Base-by-base conservation (phyloP, 176 grass and related monocot species). In the Rhynchospora tenuis region DNA sequence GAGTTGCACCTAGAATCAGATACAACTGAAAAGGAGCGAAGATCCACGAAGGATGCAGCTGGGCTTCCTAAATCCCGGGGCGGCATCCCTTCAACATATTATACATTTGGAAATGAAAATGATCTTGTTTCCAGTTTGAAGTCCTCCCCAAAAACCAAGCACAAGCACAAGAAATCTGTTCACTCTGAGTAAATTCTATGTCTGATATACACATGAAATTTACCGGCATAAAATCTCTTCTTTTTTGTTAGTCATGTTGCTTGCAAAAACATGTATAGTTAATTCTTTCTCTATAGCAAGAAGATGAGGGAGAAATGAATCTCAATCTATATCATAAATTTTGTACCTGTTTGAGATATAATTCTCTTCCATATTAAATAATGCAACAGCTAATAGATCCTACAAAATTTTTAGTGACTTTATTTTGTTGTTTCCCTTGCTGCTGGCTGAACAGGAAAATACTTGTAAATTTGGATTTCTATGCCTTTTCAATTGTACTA, bases 1-100 rank as follows among this genome's bases (percentile, higher is more conserved):
- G 91, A 93, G 79, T 90, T 95, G 50, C 88, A 91, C 5, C 59
- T 91, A 55, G 93, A 99, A 86, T 89, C 88, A 72, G 91, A 99
- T 87, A 90, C 88, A 28, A 48, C 90, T n/a, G 96, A 98, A 73
- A 98, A 84, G 76, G 89, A 87, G 4, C 88, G 80, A 79, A 85
- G 52, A 73, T 56, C 86, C 16, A 61, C 84, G 57, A 84, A 85
- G 33, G 84, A 89, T 90, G 67, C 68, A n/a, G 81, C 84, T 28
- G 74, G 92, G 29, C 82, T 91, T 47, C 89, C 90, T 71, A 91
- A 88, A 79, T 57, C 90, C 5, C 81, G 85, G 80, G 86, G 79
- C 14, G 57, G 81, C 31, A 78, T 83, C 11, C 59, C 81, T 0
- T 64, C 56, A 2, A 23, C 72, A 63, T 85, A 9, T 76, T 76